Conservation (phyloP, 164 flowering plant species). For the Kingdonia uniflora region DNA sequence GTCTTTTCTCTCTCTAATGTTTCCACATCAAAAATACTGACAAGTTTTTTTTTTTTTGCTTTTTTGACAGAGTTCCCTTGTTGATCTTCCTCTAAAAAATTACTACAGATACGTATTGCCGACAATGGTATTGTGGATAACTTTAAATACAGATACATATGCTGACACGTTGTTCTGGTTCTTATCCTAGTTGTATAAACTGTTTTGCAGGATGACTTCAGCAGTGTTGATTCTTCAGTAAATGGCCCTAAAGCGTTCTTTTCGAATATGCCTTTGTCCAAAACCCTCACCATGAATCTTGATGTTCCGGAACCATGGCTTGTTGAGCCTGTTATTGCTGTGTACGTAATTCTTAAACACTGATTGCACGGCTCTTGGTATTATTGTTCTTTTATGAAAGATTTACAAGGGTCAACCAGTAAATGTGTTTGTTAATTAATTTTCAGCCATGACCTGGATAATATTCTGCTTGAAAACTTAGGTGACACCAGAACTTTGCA, state of each 20-base stretch:
- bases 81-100: constrained; percentile 90
- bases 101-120: constrained; percentile 95
- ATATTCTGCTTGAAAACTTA: constrained; percentile 92
- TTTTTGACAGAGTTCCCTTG: constrained; percentile 89
- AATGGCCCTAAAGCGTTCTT: constrained; percentile 94
- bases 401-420: not conserved
- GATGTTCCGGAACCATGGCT: constrained; percentile 99
- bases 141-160: not conserved
- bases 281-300: constrained; percentile 98
- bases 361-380: not conserved
- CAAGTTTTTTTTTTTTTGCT: constrained; percentile 4
- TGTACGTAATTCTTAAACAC: constrained; percentile 43
- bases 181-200: constrained; percentile 10
- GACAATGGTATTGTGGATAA: constrained; percentile 45
- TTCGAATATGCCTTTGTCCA: constrained; percentile 92
- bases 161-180: not conserved
- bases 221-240: constrained; percentile 48
- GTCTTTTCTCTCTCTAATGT: no score
- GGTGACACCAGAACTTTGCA: constrained; percentile 82
- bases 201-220: constrained; percentile 80
- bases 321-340: constrained; percentile 89
- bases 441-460: constrained; percentile 90
- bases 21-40: not conserved
- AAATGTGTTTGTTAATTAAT: constrained; percentile 5
- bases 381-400: not conserved